Percentiles rank a stretch among this genome's conserved stretches.
Conservation (phyloP, 78 protist genomes). For the Cavenderia fasciculata region DNA sequence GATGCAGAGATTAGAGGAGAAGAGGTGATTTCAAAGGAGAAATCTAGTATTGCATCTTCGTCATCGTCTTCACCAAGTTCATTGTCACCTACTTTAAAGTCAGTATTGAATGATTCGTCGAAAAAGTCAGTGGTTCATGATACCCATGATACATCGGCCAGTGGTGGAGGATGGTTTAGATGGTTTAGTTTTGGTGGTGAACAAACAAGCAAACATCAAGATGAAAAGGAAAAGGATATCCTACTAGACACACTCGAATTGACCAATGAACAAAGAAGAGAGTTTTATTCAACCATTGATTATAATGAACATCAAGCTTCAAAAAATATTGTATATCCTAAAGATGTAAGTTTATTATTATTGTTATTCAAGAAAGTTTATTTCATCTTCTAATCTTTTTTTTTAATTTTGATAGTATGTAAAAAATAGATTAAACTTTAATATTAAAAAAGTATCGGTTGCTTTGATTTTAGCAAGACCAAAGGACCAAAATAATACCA, state of each 20-base stretch:
- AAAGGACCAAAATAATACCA: background rate
- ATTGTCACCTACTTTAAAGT: background rate
- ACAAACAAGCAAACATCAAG: background rate
- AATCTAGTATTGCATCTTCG: background rate
- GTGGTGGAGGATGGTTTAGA: slow-evolving; percentile 51
- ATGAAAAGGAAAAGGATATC: background rate
- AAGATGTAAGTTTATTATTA: slow-evolving; percentile 16
- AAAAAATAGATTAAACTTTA: slow-evolving; percentile 54
- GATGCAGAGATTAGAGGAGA: slow-evolving; percentile 71
- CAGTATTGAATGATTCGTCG: background rate
- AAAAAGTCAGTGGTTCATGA: too few species aligned
- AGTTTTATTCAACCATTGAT: slow-evolving; percentile 49
- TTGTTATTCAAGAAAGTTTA: background rate
- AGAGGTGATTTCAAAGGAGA: background rate
- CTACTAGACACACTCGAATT: slow-evolving; percentile 25
- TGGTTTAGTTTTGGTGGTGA: slow-evolving; percentile 64
- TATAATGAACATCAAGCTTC: slow-evolving; percentile 61
- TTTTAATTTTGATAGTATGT: slow-evolving; percentile 23
- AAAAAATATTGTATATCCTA: slow-evolving; percentile 63
- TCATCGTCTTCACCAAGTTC: background rate
- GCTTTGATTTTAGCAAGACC: slow-evolving; percentile 11
- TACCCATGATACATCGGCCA: background rate
- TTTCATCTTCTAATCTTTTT: background rate
- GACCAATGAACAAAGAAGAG: slow-evolving; percentile 41
- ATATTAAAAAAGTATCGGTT: slow-evolving; percentile 44